Percentiles rank a stretch among this genome's conserved stretches.
phyloP scores from a whole-genome alignment of 2,329 filamentous ascomycete genomes.

The Botrytis medusae region DNA sequence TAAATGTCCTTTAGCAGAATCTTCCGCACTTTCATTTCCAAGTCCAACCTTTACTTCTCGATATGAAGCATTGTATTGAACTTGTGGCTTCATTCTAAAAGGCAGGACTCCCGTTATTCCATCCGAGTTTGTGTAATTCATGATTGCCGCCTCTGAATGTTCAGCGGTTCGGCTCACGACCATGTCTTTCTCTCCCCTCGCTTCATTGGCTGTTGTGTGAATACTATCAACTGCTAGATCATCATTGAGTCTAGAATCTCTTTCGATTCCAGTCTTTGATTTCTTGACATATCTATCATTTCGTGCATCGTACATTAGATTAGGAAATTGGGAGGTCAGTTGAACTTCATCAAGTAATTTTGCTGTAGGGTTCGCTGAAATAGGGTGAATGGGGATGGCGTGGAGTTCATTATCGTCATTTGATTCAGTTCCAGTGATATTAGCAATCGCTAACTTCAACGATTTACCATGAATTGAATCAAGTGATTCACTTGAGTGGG shows the following conservation, averaged over 20 bases:
- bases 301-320: neutral
- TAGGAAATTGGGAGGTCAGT: neutral
- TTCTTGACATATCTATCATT: neutral
- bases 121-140: neutral
- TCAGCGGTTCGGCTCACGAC: neutral
- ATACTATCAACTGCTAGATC: neutral
- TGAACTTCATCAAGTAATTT: neutral
- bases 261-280: neutral
- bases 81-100: conserved; percentile 12
- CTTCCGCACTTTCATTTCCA: neutral
- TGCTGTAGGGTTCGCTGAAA: neutral
- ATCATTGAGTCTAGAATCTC: neutral
- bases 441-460: neutral
- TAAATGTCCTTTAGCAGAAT: neutral
- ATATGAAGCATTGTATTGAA: neutral
- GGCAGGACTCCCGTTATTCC: neutral
- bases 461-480: neutral
- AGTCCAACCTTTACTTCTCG: neutral
- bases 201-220: neutral
- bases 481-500: neutral
- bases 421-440: neutral
- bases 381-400: neutral
- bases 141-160: neutral
- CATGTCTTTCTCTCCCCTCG: neutral
- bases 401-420: neutral